Percentiles rank a stretch among this genome's conserved stretches.
These are phyloP conservation scores for Magnolia officinalis DNA, from an alignment of 164 flowering plant genomes.

Conservation along the genomic window DNA sequence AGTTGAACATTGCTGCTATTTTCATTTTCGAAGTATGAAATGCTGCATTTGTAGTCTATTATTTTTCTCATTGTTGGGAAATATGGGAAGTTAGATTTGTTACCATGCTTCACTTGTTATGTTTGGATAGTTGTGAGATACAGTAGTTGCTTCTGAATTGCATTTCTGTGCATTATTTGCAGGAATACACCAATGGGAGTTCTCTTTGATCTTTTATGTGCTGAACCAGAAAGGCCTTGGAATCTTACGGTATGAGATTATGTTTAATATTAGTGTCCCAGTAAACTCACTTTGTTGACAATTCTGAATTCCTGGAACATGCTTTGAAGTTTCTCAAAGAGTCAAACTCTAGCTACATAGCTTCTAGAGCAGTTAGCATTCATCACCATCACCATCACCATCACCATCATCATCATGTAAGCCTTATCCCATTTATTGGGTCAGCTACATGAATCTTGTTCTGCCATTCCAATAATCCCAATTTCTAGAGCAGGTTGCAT, in stretches of 20 bases:
- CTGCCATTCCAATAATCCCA: no score
- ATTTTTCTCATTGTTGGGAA: no score
- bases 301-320: background rate
- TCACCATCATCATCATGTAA: no score
- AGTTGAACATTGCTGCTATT: no score
- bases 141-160: background rate
- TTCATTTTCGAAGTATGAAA: no score
- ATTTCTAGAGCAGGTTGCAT: no score
- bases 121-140: background rate
- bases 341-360: background rate
- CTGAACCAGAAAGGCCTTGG: slow-evolving; percentile 98
- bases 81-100: background rate
- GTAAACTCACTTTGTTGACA: background rate
- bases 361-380: no score
- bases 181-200: slow-evolving; percentile 95
- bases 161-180: slow-evolving; percentile 17
- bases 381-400: no score
- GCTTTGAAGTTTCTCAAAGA: background rate
- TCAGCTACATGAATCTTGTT: no score
- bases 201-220: slow-evolving; percentile 90
- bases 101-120: background rate
- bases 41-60: no score
- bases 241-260: slow-evolving; percentile 62
- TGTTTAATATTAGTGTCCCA: background rate
- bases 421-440: no score